A percentile compares a stretch with the other conserved stretches of the same genome.
phyloP scores from a whole-genome alignment of 1,284 basidiomycete species.

The Volvariella surrecta region DNA sequence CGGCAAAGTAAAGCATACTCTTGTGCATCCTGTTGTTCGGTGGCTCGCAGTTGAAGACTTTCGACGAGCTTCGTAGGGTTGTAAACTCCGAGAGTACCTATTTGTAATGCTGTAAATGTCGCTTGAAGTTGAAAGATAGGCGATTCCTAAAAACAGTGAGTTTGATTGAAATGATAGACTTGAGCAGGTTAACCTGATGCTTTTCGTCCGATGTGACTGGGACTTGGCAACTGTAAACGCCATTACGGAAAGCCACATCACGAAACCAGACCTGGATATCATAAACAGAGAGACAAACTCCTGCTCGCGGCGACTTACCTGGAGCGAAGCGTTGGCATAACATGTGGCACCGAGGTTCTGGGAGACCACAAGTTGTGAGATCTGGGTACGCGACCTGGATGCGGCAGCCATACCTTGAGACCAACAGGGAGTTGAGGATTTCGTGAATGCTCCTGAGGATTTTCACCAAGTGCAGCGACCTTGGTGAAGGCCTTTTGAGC shows the following conservation, averaged over 20 bases:
- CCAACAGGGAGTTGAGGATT: slow-evolving; percentile 65
- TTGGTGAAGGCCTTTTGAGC: slow-evolving; percentile 40
- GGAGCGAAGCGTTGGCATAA: slow-evolving; percentile 88
- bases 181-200: slow-evolving; percentile 38
- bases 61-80: slow-evolving; percentile 81
- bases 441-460: slow-evolving; percentile 43
- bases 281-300: slow-evolving; percentile 5
- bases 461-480: slow-evolving; percentile 37
- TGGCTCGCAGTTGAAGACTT: slow-evolving; percentile 67
- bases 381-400: background rate
- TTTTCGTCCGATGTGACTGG: slow-evolving; percentile 39
- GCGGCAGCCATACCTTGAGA: slow-evolving; percentile 45
- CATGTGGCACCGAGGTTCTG: slow-evolving; percentile 92
- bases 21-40: slow-evolving; percentile 91
- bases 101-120: slow-evolving; percentile 77
- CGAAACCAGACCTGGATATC: slow-evolving; percentile 60
- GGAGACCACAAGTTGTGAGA: slow-evolving; percentile 5
- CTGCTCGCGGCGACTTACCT: slow-evolving; percentile 49
- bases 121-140: slow-evolving; percentile 69
- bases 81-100: slow-evolving; percentile 58
- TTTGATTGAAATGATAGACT: slow-evolving; percentile 3
- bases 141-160: slow-evolving; percentile 41
- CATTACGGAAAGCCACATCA: slow-evolving; percentile 54
- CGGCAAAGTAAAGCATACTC: slow-evolving; percentile 47
- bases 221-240: slow-evolving; percentile 53